Base-by-base conservation (phyloP, 257 asterid species). In the Ballota nigra region DNA sequence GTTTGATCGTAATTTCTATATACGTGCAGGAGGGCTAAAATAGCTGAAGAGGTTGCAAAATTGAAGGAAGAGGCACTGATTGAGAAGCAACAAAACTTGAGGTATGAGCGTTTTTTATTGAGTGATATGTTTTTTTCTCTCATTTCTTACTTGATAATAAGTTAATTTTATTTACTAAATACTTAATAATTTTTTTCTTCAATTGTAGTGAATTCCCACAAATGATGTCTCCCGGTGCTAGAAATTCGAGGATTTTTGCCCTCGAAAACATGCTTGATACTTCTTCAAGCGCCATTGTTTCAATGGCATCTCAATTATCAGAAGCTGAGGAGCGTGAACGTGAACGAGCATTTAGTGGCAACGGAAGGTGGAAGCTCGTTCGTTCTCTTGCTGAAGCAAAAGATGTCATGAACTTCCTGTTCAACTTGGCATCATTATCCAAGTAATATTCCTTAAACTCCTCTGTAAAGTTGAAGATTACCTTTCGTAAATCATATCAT, bases 241-340 rank as follows among this genome's bases (percentile, higher is more conserved):
- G 97, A 81, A 88, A 78, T 71, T 95, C 99, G 11, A 86, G 99
- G 81, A 81, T 95, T 52, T 79, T 72, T 71, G 98, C 98, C 59
- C 98, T 95, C 45, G 96, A 95, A 76, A 92, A 88, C 86, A 95
- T 95, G 99, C 89, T 92, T 66, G 83, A 96, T 64, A 95, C 98
- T 65, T 88, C 99, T 78, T 89, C 99, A 57, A 89, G 94, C 55
- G 66, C 96, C 49, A 93, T 95, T 70, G 93, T 95, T 81, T 83
- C 99, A 71, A 88, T 95, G 99, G 96, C 94, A 49, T 88, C 99
- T 52, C 99, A 95, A 47, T 82, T 95, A 66, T 95, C 99, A 45
- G 99, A 95, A 81, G 99, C 96, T 16, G 98, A 88, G 83, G 99
- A 95, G 85, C 90, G 97, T 63, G 99, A 92, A 64, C 90, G 97